These are phyloP conservation scores for Halophytophthora polymorphica DNA, from an alignment of 352 stramenopile genomes.

Conservation along the genomic window DNA sequence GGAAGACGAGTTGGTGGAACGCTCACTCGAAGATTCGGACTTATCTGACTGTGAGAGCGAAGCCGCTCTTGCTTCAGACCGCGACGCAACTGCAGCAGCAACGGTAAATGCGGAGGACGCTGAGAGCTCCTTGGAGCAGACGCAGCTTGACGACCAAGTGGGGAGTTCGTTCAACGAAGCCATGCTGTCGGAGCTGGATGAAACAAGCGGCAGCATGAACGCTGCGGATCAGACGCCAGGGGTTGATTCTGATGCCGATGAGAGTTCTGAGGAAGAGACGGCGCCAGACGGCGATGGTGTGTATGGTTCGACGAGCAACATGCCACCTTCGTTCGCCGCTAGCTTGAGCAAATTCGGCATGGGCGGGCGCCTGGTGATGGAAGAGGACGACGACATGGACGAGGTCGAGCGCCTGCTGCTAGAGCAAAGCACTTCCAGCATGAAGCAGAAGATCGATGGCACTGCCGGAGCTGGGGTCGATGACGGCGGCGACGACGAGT, in stretches of 20 bases:
- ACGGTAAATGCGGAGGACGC: constrained; percentile 12
- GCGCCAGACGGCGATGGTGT: constrained; percentile 1
- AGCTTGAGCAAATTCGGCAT: constrained; percentile 14
- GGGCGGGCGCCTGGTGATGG: constrained; percentile 10
- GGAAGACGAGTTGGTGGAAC: no score
- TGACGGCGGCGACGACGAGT: constrained; percentile 18
- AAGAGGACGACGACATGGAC: constrained; percentile 33
- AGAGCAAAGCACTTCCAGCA: background rate
- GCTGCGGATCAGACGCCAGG: background rate
- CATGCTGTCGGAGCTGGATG: no score
- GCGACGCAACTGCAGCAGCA: background rate
- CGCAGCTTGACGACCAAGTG: no score
- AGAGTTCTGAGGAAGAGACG: constrained; percentile 24
- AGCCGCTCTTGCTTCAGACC: no score
- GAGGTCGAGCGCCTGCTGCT: constrained; percentile 17
- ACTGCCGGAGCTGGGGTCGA: background rate
- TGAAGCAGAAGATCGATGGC: constrained; percentile 1
- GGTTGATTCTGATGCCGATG: constrained; percentile 10
- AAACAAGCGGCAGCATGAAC: no score
- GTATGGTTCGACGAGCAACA: background rate
- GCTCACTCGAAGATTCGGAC: no score
- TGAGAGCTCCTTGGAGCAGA: constrained; percentile 12
- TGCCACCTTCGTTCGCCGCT: background rate
- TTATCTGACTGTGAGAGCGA: no score
- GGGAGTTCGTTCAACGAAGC: no score